Base-by-base conservation (phyloP, 495 filamentous ascomycete species). In the Trichoderma virens region DNA sequence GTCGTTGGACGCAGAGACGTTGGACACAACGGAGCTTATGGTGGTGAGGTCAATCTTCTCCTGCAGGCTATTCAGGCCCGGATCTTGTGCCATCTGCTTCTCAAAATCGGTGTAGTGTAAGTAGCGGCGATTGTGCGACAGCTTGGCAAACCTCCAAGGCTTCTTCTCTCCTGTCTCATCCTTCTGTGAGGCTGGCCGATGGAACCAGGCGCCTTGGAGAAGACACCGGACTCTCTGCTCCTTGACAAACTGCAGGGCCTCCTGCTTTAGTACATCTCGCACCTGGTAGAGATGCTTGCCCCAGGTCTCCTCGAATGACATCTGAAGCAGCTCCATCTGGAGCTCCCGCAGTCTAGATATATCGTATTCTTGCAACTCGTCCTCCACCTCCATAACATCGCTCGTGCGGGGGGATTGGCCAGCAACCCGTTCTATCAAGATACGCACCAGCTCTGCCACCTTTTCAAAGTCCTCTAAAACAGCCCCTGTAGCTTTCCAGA, bases 201-300 rank as follows among this genome's bases (percentile, higher is more conserved):
- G 84, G 70, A 99, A 98, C 95, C 95, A 99, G 25, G 87, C 85
- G 30, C 94, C 94, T 64, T 89, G 84, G 14, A 97, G 80, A 16
- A 99, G 79, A 72, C 91, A 97, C n/a, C 95, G 84, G 62, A 97
- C 90, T 59, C 94, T 86, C 73, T 98, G 94, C 73, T 98, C 94
- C 71, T 94, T 97, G 70, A 98, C 88, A 70, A 98, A 98, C 68
- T 96, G 90, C 43, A 96, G 76, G 25, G 94, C 92, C 71, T 98
- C 94, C 67, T 93, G 86, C 67, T 93, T 89, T 13, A 98, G 79
- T 75, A 97, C 90, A 54, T 97, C 91, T n/a, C 93, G 88, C 14
- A 97, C 91, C 73, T 96, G 91, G 67, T 78, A 77, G 27, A 98
- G 80, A 74, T 98, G 92, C 67, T 90, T 86, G 0, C 92, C 92